Evolutionary conservation across 306 rosid species (phyloP).

Genomic region (Amphicarpaea edgeworthii): DNA sequence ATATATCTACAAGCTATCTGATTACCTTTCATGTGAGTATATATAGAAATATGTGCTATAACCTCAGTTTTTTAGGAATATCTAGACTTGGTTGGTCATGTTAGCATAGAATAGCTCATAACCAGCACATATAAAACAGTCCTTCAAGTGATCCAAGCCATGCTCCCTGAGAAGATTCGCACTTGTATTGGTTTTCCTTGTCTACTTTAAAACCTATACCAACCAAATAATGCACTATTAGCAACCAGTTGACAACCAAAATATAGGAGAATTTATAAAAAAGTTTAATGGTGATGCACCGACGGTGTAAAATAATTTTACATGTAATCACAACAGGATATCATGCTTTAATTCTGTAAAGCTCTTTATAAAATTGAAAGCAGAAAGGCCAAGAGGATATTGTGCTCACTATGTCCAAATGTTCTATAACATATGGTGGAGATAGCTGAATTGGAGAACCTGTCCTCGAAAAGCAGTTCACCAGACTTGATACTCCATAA

Average conservation of each 20-base stretch:
- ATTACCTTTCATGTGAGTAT: not conserved
- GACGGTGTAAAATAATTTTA: too few species aligned
- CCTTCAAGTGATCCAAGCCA: conserved; percentile 91
- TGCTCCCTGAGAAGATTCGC: conserved; percentile 56
- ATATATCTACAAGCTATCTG: conserved; percentile 29
- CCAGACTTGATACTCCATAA: conserved; percentile 91
- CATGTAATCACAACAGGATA: too few species aligned
- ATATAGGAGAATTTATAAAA: not conserved
- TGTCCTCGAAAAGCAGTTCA: conserved; percentile 85
- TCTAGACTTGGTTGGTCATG: not conserved
- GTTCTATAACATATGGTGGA: conserved; percentile 75
- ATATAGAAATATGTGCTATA: too few species aligned
- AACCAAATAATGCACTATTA: conserved; percentile 31
- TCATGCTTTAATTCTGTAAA: too few species aligned
- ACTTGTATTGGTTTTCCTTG: conserved; percentile 41
- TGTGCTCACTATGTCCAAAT: conserved; percentile 41
- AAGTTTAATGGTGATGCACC: too few species aligned
- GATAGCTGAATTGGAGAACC: conserved; percentile 64
- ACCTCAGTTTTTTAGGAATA: not conserved
- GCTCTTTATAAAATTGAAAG: conserved; percentile 22
- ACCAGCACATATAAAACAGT: conserved; percentile 72
- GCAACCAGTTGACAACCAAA: conserved; percentile 22
- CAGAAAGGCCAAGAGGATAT: conserved; percentile 33
- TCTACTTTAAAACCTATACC: conserved; percentile 46
- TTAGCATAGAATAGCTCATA: conserved; percentile 11